Base-by-base conservation (phyloP, 2,329 filamentous ascomycete genomes). In the Diaporthe velutina region DNA sequence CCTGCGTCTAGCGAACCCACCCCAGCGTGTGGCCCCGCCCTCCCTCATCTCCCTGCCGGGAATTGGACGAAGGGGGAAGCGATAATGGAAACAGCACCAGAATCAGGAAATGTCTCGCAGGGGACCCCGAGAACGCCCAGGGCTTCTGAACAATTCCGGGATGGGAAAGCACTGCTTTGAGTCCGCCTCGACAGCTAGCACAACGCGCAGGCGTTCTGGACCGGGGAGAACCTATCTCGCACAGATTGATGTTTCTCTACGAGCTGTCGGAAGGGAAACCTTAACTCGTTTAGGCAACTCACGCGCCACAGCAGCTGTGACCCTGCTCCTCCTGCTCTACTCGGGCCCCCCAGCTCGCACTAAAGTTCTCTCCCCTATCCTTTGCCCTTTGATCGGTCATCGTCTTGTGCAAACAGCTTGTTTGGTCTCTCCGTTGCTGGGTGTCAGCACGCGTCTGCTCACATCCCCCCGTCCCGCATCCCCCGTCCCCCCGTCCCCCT, bases 1-100 rank as follows among this genome's bases (percentile, higher is more conserved):
- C 72, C 71, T 74, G 72, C 74, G 52, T 71, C 71, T 40, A 68
- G 40, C 33, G 64, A 71, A 45, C 50, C 66, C 66, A 71, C 74
- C 48, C 58, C 66, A 71, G 48, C 68, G 15, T 67, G 71, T 71
- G 71, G 74, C 40, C 58, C 74, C 66, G 40, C 58, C 50, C 30
- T 74, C 67, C 71, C 74, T 75, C 74, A 75, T 74, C 71, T 75
- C 74, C 74, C 67, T 74, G 58, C 67, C 64, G 30, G 66, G 64
- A 52, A 67, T 74, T 61, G 50, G 70, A 71, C 52, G 66, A 68
- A 60, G 67, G 58, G 66, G 57, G 66, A 55, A 61, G 67, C 68
- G 74, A 64, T 40, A 57, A 67, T 68, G 60, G 58, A 73, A 60
- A 50, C 42, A 73, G 71, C 52, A 55, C 66, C 58, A 54, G 35